These are phyloP conservation scores for Aureobasidium sp. DNA, from an alignment of 2,329 filamentous ascomycete genomes.

Conservation along the genomic window DNA sequence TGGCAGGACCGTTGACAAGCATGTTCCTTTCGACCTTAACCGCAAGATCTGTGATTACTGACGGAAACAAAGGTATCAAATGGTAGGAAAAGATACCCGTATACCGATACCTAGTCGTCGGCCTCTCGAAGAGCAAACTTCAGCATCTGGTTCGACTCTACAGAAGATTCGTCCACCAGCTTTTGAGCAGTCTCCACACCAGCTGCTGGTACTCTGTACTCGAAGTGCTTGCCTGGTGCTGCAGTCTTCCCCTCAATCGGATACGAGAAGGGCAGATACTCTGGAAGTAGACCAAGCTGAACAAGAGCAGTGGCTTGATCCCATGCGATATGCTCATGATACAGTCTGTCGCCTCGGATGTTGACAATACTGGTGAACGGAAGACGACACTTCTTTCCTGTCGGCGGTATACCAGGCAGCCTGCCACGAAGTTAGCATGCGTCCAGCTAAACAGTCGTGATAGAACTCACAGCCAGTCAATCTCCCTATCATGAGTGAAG, in stretches of 20 bases:
- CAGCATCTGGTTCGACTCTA: constrained; percentile 52
- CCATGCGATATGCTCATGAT: constrained; percentile 53
- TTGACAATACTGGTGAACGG: constrained; percentile 49
- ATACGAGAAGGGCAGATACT: constrained; percentile 58
- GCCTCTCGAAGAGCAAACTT: constrained; percentile 27
- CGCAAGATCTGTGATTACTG: not conserved
- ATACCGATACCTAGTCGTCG: not conserved
- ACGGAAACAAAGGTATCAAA: not conserved
- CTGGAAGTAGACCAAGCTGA: constrained; percentile 49
- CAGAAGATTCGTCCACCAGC: constrained; percentile 41
- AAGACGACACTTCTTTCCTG: constrained; percentile 45
- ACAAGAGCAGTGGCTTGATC: constrained; percentile 52
- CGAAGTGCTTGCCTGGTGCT: constrained; percentile 37
- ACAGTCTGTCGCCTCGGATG: constrained; percentile 46
- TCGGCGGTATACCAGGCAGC: constrained; percentile 49
- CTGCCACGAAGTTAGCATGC: constrained; percentile 37
- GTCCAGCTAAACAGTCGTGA: too few species aligned
- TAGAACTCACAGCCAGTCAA: constrained; percentile 63
- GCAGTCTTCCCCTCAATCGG: constrained; percentile 34
- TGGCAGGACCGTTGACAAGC: not conserved
- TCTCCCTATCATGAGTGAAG: constrained; percentile 58
- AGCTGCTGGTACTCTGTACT: constrained; percentile 54
- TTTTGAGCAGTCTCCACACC: constrained; percentile 48
- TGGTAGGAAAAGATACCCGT: not conserved
- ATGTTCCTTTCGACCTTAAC: not conserved